Conservation (phyloP, 2,329 filamentous ascomycete genomes). For the Penicillium polonicum region DNA sequence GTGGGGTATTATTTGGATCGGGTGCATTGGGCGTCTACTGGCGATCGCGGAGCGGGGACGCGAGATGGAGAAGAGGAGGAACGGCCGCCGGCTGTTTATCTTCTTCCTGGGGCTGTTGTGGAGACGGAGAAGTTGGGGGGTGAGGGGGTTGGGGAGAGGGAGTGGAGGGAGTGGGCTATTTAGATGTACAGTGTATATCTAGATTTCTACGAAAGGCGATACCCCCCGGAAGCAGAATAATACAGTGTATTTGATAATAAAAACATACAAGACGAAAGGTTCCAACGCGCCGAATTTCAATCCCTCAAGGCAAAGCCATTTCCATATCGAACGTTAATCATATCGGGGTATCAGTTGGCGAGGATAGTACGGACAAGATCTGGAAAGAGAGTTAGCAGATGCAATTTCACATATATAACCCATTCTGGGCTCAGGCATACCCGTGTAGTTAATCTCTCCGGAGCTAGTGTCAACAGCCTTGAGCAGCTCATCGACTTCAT, state of each 20-base stretch:
- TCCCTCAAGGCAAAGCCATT: constrained; percentile 10
- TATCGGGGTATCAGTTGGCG: constrained; percentile 62
- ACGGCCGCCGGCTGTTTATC: constrained; percentile 53
- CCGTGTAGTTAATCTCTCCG: constrained; percentile 96
- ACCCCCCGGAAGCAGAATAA: constrained; percentile 1
- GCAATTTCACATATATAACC: not conserved
- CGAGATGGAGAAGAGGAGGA: constrained; percentile 25
- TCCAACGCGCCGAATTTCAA: constrained; percentile 9
- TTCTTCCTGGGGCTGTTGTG: constrained; percentile 60
- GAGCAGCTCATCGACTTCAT: constrained; percentile 97
- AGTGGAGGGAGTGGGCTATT: constrained; percentile 36
- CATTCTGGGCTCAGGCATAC: constrained; percentile 52
- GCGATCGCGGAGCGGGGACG: constrained; percentile 14
- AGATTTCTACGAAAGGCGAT: not conserved
- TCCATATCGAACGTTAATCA: constrained; percentile 21
- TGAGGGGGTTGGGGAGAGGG: constrained; percentile 33
- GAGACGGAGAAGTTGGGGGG: constrained; percentile 57
- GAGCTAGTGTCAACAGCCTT: constrained; percentile 97
- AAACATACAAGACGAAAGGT: constrained; percentile 12
- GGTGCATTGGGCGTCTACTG: constrained; percentile 42
- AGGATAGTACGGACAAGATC: constrained; percentile 85
- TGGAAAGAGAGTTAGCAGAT: constrained; percentile 33
- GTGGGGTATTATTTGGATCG: constrained; percentile 63
- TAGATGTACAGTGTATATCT: not conserved
- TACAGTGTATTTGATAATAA: constrained; percentile 13